Percentiles rank a stretch among this genome's conserved stretches.
phyloP scores from a whole-genome alignment of 108 stramenopile genomes.

The Skeletonema costatum region DNA sequence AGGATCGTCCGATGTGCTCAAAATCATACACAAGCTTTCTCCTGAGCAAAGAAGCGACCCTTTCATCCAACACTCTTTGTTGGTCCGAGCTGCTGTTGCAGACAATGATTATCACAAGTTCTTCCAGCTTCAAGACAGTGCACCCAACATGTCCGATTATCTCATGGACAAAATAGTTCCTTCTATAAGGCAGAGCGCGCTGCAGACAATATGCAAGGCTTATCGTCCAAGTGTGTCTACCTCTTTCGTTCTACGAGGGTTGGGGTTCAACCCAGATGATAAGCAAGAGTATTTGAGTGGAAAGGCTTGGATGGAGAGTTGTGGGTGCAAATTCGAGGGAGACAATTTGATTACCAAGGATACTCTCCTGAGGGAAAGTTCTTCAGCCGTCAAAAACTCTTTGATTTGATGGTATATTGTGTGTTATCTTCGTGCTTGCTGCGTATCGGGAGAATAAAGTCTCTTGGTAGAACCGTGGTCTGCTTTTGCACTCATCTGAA shows the following conservation, averaged over 20 bases:
- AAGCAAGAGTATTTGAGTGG: conserved; percentile 30
- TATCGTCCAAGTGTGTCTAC: conserved; percentile 67
- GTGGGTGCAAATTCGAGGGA: conserved; percentile 57
- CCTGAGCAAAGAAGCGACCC: conserved; percentile 53
- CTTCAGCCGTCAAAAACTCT: conserved; percentile 56
- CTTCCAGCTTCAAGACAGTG: conserved; percentile 58
- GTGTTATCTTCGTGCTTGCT: background rate
- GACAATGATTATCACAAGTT: conserved; percentile 68
- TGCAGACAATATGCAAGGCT: conserved; percentile 65
- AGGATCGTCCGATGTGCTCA: conserved; percentile 65
- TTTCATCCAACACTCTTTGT: conserved; percentile 65
- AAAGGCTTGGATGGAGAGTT: conserved; percentile 58
- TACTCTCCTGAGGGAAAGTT: conserved; percentile 51
- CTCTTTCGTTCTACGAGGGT: conserved; percentile 49
- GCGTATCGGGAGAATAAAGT: conserved; percentile 45
- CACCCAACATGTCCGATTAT: conserved; percentile 63
- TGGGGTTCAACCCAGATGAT: conserved; percentile 57
- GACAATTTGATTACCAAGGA: conserved; percentile 59
- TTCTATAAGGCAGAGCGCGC: conserved; percentile 55
- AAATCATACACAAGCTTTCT: conserved; percentile 64
- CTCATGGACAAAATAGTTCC: conserved; percentile 74
- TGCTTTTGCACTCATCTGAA: background rate
- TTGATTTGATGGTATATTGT: conserved; percentile 42
- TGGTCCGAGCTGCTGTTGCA: conserved; percentile 73
- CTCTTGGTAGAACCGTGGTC: conserved; percentile 13